Percentiles rank a stretch among this genome's conserved stretches.
Conservation (phyloP, 2,329 filamentous ascomycete species). For the Alternaria alternata region DNA sequence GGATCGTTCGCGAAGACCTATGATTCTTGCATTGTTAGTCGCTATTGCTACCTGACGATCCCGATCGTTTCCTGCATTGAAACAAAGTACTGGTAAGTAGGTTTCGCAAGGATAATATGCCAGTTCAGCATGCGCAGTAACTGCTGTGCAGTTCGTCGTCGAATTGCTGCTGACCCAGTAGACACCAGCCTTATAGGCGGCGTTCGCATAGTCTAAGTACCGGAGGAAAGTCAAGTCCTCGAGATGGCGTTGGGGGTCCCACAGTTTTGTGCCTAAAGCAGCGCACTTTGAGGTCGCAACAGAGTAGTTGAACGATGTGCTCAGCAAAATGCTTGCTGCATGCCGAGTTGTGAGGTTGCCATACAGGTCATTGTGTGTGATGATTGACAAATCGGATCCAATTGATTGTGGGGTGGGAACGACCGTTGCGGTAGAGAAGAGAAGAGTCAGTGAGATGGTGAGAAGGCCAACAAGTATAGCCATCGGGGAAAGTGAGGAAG, state of each 20-base stretch:
- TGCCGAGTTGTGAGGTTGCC: constrained; percentile 31
- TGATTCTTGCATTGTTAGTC: constrained; percentile 29
- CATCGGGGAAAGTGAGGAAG: background rate
- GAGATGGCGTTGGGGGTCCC: constrained; percentile 20
- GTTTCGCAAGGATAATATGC: constrained; percentile 27
- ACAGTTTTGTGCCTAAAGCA: constrained; percentile 32
- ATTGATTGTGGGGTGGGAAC: constrained; percentile 32
- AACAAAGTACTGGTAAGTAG: constrained; percentile 34
- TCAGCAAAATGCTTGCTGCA: constrained; percentile 27
- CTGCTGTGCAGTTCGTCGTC: constrained; percentile 27
- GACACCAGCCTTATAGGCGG: constrained; percentile 16
- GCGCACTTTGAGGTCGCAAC: constrained; percentile 26
- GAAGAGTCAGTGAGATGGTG: constrained; percentile 8
- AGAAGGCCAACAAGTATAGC: background rate
- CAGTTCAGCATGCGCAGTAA: constrained; percentile 27
- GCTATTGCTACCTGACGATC: constrained; percentile 24
- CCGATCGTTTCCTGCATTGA: constrained; percentile 17
- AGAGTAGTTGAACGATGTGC: constrained; percentile 18
- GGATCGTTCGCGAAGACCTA: constrained; percentile 56
- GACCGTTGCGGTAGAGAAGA: constrained; percentile 19
- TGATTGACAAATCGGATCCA: constrained; percentile 40
- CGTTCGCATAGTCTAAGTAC: constrained; percentile 24
- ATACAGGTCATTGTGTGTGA: constrained; percentile 42
- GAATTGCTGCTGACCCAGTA: background rate
- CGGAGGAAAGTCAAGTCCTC: constrained; percentile 27